A percentile compares a stretch with the other conserved stretches of the same genome.
Conservation (phyloP, 1,284 basidiomycete genomes). For the Naganishia albida region DNA sequence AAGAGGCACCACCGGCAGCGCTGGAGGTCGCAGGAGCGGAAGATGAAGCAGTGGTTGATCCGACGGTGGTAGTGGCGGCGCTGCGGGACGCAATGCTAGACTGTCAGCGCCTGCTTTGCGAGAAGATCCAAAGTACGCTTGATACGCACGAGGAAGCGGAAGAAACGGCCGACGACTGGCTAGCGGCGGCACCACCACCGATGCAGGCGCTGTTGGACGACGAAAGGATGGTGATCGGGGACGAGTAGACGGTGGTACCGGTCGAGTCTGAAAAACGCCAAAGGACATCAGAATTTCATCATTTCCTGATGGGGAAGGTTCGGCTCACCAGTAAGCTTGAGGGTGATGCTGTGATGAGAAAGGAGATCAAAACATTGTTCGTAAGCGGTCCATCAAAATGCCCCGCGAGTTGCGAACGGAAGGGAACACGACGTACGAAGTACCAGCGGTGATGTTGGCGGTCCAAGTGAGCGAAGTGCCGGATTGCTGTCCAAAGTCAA, state of each 20-base stretch:
- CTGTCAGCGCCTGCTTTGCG: no score
- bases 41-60: slow-evolving; percentile 11
- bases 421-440: slow-evolving; percentile 37
- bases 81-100: neutral
- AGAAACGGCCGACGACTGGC: slow-evolving; percentile 20
- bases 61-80: slow-evolving; percentile 29
- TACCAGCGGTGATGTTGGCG: slow-evolving; percentile 61
- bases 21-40: neutral
- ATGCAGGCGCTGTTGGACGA: slow-evolving; percentile 49
- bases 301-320: neutral
- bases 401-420: neutral
- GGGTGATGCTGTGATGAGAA: slow-evolving; percentile 14
- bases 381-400: neutral
- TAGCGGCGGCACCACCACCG: slow-evolving; percentile 22
- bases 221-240: slow-evolving; percentile 59
- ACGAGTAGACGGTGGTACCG: slow-evolving; percentile 62
- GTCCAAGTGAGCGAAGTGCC: slow-evolving; percentile 63
- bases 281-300: neutral
- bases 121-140: no score
- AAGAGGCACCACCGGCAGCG: neutral
- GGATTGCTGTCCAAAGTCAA: slow-evolving; percentile 34
- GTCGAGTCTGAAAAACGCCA: slow-evolving; percentile 8
- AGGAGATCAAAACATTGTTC: neutral
- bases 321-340: slow-evolving; percentile 22
- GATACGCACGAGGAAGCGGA: slow-evolving; percentile 21